These are phyloP conservation scores for Sporothrix inflata DNA, from an alignment of 2,329 filamentous ascomycete genomes.

Conservation along the genomic window DNA sequence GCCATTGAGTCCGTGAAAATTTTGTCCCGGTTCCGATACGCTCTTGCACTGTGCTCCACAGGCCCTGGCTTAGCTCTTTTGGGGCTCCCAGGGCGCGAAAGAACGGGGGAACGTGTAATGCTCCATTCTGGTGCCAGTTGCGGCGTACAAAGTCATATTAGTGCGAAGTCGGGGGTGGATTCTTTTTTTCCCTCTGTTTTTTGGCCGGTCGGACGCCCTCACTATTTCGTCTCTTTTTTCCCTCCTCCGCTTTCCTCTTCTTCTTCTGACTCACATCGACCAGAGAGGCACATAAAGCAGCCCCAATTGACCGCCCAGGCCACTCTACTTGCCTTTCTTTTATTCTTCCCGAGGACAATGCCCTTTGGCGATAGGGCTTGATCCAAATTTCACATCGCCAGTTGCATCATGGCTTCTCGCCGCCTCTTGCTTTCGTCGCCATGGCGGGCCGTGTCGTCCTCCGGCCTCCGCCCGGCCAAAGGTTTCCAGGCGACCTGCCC, in stretches of 20 bases:
- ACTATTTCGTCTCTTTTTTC: conserved; percentile 16
- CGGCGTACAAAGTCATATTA: not conserved
- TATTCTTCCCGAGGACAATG: conserved; percentile 19
- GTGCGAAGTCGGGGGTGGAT: conserved; percentile 27
- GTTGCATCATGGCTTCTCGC: conserved; percentile 29
- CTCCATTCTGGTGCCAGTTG: not conserved
- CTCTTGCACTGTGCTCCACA: conserved; percentile 20
- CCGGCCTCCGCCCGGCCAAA: conserved; percentile 20
- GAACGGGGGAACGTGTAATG: not conserved
- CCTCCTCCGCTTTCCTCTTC: not conserved
- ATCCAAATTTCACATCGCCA: not conserved
- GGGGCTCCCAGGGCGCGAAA: not conserved
- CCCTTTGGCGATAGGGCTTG: conserved; percentile 29
- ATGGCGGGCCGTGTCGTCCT: conserved; percentile 36
- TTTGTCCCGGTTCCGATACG: conserved; percentile 27
- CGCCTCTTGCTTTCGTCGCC: conserved; percentile 33
- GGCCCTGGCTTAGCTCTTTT: not conserved
- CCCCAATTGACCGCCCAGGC: not conserved
- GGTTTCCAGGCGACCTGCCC: conserved; percentile 36
- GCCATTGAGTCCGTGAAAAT: conserved; percentile 25
- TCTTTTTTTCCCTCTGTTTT: conserved; percentile 16
- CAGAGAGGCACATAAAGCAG: not conserved
- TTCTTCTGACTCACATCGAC: conserved; percentile 20
- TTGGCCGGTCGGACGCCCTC: conserved; percentile 14
- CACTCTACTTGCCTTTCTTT: not conserved